These are phyloP conservation scores for Rhodotorula sp. DNA, from an alignment of 1,284 basidiomycete genomes.

Conservation along the genomic window DNA sequence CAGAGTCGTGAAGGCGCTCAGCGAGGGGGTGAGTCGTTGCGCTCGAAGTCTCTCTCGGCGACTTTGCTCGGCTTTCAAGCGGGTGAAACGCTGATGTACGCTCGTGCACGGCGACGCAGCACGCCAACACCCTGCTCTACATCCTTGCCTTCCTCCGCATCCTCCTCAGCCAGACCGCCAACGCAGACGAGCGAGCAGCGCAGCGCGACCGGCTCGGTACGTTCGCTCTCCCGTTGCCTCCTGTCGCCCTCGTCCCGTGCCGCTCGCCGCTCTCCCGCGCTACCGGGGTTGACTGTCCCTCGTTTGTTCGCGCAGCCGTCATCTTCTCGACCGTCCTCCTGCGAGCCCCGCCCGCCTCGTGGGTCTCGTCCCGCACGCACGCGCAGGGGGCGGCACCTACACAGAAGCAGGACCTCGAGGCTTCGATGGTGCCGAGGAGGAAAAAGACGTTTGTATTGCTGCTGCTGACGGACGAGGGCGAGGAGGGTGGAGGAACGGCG, in stretches of 20 bases:
- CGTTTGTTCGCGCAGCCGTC: conserved; percentile 7
- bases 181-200: background rate
- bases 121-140: conserved; percentile 34
- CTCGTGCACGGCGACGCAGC: too few species aligned
- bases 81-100: background rate
- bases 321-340: conserved; percentile 34
- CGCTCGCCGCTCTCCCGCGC: too few species aligned
- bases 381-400: background rate
- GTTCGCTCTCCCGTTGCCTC: background rate
- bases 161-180: conserved; percentile 14
- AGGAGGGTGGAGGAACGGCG: too few species aligned
- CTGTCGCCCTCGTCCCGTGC: too few species aligned
- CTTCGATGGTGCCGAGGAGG: too few species aligned
- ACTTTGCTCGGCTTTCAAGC: background rate
- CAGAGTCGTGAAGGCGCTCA: conserved; percentile 19
- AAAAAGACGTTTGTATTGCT: too few species aligned
- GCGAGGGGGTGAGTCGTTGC: conserved; percentile 19
- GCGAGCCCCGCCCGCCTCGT: background rate
- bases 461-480: too few species aligned
- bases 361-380: background rate
- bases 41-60: background rate
- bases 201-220: conserved; percentile 26
- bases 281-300: background rate
- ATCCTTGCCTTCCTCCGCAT: conserved; percentile 35
- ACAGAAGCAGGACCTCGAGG: too few species aligned